Conservation (phyloP, 2,329 filamentous ascomycete genomes). For the Keithomyces neogunnii region DNA sequence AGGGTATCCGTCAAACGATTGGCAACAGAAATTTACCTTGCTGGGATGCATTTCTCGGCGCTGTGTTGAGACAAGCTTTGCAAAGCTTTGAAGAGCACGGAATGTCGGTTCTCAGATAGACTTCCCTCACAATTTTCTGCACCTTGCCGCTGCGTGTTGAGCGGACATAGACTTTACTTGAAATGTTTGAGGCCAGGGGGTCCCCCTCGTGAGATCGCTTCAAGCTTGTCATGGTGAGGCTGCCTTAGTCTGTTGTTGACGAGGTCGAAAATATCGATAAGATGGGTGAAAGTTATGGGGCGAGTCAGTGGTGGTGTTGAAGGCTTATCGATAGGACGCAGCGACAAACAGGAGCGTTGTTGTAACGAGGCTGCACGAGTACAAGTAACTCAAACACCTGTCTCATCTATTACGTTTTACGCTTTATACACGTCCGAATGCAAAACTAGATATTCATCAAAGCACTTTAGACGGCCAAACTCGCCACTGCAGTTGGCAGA, state of each 20-base stretch:
- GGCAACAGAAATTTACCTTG: conserved; percentile 46
- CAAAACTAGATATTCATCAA: neutral
- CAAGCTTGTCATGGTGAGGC: conserved; percentile 51
- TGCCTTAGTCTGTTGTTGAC: conserved; percentile 1
- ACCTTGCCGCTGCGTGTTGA: conserved; percentile 95
- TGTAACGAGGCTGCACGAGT: neutral
- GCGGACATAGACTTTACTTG: conserved; percentile 91
- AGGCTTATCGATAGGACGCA: conserved; percentile 22
- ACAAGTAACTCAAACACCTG: neutral
- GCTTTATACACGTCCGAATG: neutral
- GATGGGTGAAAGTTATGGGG: conserved; percentile 13
- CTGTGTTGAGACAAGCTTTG: conserved; percentile 61
- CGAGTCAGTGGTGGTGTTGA: conserved; percentile 17
- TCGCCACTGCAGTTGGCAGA: no score
- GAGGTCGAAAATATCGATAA: conserved; percentile 3
- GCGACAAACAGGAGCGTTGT: neutral
- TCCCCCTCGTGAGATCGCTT: conserved; percentile 49
- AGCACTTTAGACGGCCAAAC: no score
- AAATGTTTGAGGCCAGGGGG: conserved; percentile 62
- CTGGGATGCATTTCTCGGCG: conserved; percentile 71
- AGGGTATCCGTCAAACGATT: neutral
- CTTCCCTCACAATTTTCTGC: conserved; percentile 95
- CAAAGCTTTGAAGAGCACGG: conserved; percentile 93
- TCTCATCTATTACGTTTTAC: neutral
- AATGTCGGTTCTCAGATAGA: conserved; percentile 94